Conservation (phyloP, 345 rosid genomes). For the Raphanus sativus region DNA sequence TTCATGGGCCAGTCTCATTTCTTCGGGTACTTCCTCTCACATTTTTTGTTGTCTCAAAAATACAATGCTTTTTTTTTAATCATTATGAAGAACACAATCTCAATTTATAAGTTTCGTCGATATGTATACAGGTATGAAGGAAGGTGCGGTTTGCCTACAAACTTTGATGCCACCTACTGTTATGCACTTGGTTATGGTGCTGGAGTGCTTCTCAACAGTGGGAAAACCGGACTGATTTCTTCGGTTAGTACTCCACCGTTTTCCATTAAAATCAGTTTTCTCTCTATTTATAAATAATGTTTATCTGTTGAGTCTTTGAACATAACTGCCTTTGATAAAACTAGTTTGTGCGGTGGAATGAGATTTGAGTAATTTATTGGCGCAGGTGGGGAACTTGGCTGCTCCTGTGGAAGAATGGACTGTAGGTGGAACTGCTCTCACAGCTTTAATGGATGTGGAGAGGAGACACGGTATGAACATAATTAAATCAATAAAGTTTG, state of each 20-base stretch:
- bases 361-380: slow-evolving; percentile 10
- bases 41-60: too few species aligned
- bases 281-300: not conserved
- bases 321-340: not conserved
- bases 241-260: slow-evolving; percentile 56
- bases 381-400: slow-evolving; percentile 87
- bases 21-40: slow-evolving; percentile 67
- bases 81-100: too few species aligned
- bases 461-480: slow-evolving; percentile 82
- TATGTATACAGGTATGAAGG: slow-evolving; percentile 78
- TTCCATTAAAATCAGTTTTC: not conserved
- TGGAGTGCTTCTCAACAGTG: slow-evolving; percentile 84
- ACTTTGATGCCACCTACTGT: slow-evolving; percentile 92
- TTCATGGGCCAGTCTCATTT: slow-evolving; percentile 97
- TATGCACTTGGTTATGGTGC: slow-evolving; percentile 96
- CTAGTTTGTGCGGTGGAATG: slow-evolving; percentile 9
- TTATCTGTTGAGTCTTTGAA: slow-evolving; percentile 13
- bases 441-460: slow-evolving; percentile 96
- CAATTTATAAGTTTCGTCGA: not conserved
- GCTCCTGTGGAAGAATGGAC: slow-evolving; percentile 94
- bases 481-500: not conserved
- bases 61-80: too few species aligned
- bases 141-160: slow-evolving; percentile 96
- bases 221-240: slow-evolving; percentile 90
- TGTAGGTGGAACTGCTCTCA: slow-evolving; percentile 92